Conservation (phyloP, 2,329 filamentous ascomycete genomes). For the Chrysoporthe cubensis region DNA sequence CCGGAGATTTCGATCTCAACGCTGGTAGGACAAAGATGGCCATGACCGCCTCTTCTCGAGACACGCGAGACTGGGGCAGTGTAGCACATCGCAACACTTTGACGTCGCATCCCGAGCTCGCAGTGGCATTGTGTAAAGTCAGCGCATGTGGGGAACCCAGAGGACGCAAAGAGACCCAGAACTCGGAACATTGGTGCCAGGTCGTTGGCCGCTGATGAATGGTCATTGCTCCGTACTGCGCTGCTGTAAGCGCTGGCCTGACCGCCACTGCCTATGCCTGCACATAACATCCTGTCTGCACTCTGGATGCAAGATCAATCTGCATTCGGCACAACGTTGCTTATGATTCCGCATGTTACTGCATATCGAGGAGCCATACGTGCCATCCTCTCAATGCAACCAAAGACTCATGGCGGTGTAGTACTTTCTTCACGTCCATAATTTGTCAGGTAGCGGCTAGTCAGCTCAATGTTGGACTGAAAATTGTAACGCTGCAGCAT, state of each 20-base stretch:
- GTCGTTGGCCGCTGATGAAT: background rate
- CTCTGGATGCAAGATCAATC: background rate
- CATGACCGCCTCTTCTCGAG: background rate
- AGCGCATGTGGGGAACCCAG: background rate
- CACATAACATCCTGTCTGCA: slow-evolving; percentile 1
- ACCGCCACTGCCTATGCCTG: slow-evolving; percentile 1
- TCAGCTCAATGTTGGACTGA: background rate
- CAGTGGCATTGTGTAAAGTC: slow-evolving; percentile 19
- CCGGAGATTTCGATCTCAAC: background rate
- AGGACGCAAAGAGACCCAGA: slow-evolving; percentile 3
- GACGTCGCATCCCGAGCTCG: slow-evolving; percentile 5
- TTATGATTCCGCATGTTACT: background rate
- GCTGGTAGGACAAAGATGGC: slow-evolving; percentile 7
- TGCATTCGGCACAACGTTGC: background rate
- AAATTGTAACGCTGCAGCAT: background rate
- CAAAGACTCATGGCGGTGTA: background rate
- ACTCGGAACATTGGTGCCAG: background rate
- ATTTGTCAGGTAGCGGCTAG: background rate
- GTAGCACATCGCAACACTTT: slow-evolving; percentile 15
- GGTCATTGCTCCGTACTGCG: background rate
- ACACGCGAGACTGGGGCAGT: slow-evolving; percentile 1
- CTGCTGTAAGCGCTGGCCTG: slow-evolving; percentile 3
- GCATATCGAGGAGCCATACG: background rate
- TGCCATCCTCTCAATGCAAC: slow-evolving; percentile 1
- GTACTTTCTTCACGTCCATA: background rate